These are phyloP conservation scores for Sarcodon sp. DNA, from an alignment of 768 basidiomycete species.

Conservation along the genomic window DNA sequence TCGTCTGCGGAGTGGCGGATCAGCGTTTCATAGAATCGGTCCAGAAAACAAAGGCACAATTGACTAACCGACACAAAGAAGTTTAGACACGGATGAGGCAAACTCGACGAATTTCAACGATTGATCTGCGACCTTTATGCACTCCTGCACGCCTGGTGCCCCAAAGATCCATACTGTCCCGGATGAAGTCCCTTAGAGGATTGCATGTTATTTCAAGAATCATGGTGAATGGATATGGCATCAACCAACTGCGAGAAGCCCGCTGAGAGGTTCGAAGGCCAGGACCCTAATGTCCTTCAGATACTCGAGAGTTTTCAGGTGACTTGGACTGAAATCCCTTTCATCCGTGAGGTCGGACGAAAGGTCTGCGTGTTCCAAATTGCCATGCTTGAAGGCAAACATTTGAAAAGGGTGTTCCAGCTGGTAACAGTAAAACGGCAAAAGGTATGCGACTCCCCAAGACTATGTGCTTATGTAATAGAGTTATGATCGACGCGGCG, in stretches of 20 bases:
- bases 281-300: conserved; percentile 36
- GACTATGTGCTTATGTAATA: no score
- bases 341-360: conserved; percentile 43
- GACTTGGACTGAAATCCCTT: conserved; percentile 42
- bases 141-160: conserved; percentile 45
- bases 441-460: no score
- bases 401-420: conserved; percentile 12
- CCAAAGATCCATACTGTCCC: conserved; percentile 61
- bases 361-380: conserved; percentile 25
- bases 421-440: no score
- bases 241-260: conserved; percentile 50
- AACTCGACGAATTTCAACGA: conserved; percentile 53
- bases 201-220: conserved; percentile 1
- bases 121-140: conserved; percentile 30
- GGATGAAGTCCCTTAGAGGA: conserved; percentile 39
- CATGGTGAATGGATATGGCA: not conserved
- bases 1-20: conserved; percentile 22
- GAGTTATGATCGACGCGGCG: no score
- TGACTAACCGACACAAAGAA: conserved; percentile 52
- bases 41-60: not conserved
- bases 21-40: not conserved
- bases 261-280: conserved; percentile 46
- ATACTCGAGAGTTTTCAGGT: conserved; percentile 35
- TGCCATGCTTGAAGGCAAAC: not conserved
- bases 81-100: conserved; percentile 34